A percentile compares a stretch with the other conserved stretches of the same genome.
Evolutionary conservation across 2,329 filamentous ascomycete genomes (phyloP).

Genomic region (Fusarium sp.): DNA sequence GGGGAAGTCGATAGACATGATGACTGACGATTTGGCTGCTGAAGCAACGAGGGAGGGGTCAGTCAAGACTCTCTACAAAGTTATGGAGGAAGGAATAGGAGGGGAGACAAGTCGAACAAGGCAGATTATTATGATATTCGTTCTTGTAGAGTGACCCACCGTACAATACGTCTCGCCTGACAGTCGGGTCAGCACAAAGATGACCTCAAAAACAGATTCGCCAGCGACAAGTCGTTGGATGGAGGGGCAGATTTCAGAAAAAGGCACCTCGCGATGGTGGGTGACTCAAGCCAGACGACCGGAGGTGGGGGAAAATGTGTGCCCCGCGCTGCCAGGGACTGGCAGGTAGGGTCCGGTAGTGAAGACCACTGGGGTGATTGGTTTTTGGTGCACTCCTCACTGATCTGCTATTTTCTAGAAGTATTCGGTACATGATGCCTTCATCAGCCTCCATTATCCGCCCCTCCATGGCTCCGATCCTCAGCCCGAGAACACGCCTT

Average conservation of each 20-base stretch:
- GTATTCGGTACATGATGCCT: not conserved
- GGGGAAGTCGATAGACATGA: constrained; percentile 91
- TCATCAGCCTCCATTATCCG: not conserved
- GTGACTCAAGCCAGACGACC: constrained; percentile 42
- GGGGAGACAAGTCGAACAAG: not conserved
- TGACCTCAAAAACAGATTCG: constrained; percentile 22
- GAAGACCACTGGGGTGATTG: not conserved
- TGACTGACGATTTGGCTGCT: constrained; percentile 38
- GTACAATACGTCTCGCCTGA: constrained; percentile 24
- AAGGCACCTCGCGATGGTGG: constrained; percentile 43
- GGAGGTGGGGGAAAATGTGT: constrained; percentile 41
- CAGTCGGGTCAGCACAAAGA: constrained; percentile 27
- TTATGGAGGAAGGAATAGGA: not conserved
- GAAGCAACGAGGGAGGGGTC: constrained; percentile 13
- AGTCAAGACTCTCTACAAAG: constrained; percentile 12
- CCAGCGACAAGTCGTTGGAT: constrained; percentile 37
- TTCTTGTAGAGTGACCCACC: constrained; percentile 24
- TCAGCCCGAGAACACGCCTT: not conserved
- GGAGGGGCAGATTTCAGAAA: constrained; percentile 46
- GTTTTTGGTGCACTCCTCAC: not conserved
- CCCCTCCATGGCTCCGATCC: constrained; percentile 2
- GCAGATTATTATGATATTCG: not conserved
- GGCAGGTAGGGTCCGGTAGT: not conserved
- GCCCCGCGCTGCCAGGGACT: constrained; percentile 38
- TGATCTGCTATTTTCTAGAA: not conserved